Conservation (phyloP, 805 yeast genomes). For the Saccharomyces cerevisiae region DNA sequence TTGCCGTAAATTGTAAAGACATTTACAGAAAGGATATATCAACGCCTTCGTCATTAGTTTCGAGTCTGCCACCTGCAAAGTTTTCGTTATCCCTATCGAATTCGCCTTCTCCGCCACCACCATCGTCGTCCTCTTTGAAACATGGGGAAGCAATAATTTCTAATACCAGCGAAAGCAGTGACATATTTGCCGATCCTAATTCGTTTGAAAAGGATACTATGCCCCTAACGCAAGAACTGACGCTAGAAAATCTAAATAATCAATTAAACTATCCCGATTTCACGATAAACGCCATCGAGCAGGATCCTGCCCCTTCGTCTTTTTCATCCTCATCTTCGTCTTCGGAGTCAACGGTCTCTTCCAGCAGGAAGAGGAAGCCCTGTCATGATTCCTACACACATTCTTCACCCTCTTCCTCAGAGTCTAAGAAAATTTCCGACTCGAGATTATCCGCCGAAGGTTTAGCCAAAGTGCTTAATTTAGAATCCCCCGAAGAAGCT, state of each 20-base stretch:
- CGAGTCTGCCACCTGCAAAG: background rate
- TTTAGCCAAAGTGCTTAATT: conserved; percentile 42
- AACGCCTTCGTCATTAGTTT: background rate
- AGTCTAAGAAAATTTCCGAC: conserved; percentile 31
- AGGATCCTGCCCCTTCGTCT: background rate
- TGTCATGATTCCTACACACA: background rate
- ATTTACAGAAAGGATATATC: background rate
- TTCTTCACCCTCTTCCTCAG: background rate
- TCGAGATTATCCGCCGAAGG: conserved; percentile 53
- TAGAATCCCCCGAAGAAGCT: conserved; percentile 46
- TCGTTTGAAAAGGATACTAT: background rate
- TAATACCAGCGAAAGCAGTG: background rate
- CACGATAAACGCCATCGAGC: background rate
- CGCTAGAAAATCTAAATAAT: background rate
- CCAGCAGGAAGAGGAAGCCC: background rate
- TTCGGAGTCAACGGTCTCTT: background rate
- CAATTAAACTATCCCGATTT: background rate
- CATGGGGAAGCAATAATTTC: background rate
- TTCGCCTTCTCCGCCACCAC: conserved; percentile 1
- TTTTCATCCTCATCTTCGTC: background rate
- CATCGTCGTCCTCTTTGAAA: background rate
- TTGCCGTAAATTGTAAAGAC: background rate
- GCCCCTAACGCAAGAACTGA: background rate
- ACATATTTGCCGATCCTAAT: background rate
- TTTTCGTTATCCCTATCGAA: background rate